Base-by-base conservation (phyloP, 805 yeast genomes). In the Pichia insulana region DNA sequence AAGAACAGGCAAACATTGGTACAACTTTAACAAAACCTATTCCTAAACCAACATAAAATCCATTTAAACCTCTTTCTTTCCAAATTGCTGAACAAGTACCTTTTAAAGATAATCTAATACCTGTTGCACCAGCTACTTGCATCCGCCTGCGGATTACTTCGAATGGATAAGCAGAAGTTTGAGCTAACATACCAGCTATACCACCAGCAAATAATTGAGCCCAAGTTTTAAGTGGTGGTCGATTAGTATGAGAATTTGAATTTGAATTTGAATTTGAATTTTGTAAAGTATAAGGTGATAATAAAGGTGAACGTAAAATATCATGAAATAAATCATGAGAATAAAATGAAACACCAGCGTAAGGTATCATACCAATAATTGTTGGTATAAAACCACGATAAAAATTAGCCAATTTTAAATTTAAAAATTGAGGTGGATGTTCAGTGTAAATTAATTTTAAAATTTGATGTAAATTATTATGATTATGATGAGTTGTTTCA, bases 1-100 rank as follows among this genome's bases (percentile, higher is more conserved):
- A 90, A 13, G 96, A 82, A 61, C 97, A 89, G 30, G 97, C 95
- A 55, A 81, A 90, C 98, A 92, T 92, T 8, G 98, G 98, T 16
- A 85, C 78, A 30, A 92, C 95, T 62, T 92, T 92, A 53, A 92
- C 74, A 61, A 88, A 92, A 0, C 99, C 99, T 52, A 92, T 90
- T 51, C 92, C 81, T 54, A 92, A 73, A 2, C 99, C 99, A 12
- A 92, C 94, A 58, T 83, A 92, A 61, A 84, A 89, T 13, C 99
- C 97, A 53, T 77, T 70, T 48, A 83, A 51, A 0, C 99, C 99
- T 31, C 78, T 70, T 57, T 85, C 95, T 35, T 63, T 64, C 54
- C 71, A 82, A 7, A 92, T 82, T 41, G 74, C 59, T 42, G 54
- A 65, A 2, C 83, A 78, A 18, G 86, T 82, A 31, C 65, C 56